These are phyloP conservation scores for Extremus antarcticus DNA, from an alignment of 495 filamentous ascomycete genomes.

Conservation along the genomic window DNA sequence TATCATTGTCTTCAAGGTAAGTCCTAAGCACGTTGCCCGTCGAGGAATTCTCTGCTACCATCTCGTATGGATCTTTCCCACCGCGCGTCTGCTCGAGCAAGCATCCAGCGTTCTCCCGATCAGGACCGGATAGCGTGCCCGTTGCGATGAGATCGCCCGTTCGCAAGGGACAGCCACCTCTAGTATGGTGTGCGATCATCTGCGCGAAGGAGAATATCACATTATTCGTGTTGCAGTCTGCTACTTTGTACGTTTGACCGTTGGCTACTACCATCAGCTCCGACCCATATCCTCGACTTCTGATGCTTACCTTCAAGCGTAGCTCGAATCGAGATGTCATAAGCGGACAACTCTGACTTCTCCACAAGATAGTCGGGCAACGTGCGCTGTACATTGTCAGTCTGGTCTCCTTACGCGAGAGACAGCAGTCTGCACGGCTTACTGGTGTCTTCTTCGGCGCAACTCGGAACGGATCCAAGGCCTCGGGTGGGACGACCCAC, in stretches of 20 bases:
- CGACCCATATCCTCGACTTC: too few species aligned
- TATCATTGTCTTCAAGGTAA: constrained; percentile 7
- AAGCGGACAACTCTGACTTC: too few species aligned
- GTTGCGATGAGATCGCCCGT: constrained; percentile 19
- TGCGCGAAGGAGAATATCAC: constrained; percentile 20
- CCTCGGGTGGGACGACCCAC: constrained; percentile 25
- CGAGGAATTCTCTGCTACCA: background rate
- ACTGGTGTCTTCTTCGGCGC: background rate
- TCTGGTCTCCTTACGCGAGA: background rate
- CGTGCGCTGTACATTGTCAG: constrained; percentile 5
- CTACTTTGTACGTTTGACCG: background rate
- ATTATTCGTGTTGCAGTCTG: constrained; percentile 8
- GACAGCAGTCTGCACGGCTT: too few species aligned
- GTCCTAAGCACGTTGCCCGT: background rate
- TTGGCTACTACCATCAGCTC: background rate
- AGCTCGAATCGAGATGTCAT: too few species aligned
- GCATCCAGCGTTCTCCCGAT: constrained; percentile 12
- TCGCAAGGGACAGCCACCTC: constrained; percentile 12
- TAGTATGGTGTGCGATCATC: constrained; percentile 23
- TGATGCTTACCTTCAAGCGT: background rate
- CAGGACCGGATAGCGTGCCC: constrained; percentile 18
- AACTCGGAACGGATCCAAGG: constrained; percentile 17
- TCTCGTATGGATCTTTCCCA: background rate
- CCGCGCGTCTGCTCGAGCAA: constrained; percentile 9
- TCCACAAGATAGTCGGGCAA: too few species aligned